Evolutionary conservation across 2,329 filamentous ascomycete species (phyloP), one percentile per base, ranked within the genome.

Genomic region (Ascochyta koolunga): DNA sequence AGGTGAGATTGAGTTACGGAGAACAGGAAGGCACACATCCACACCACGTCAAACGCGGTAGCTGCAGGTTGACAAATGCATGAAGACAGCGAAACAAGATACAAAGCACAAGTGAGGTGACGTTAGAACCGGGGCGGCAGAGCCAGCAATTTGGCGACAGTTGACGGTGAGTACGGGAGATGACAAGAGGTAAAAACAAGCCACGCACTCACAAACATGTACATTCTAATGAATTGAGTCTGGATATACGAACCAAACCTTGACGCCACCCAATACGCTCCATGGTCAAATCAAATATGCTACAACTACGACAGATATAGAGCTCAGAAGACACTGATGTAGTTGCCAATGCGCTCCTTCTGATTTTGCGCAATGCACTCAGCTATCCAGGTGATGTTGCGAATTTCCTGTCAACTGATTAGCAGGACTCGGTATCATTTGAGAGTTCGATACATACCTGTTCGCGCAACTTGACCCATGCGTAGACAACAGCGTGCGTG

Each of bases 281-380:
- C 56, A 62, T 65, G 60, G 53, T 58, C 52, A 59, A 62, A 65
- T 57, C 59, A 57, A 60, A 68, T 58, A 67, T 66, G 59, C 60
- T 60, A 64, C 62, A 61, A 56, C 51, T 64, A 62, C 60, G 36
- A 65, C 35, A 58, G 35, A 56, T 44, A 52, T 56, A 39, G 21
- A 53, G 51, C 56, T 65, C 58, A 71, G 51, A 99, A 96, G 59
- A 98, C 95, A 78, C 92, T 96, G 76, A 99, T 99, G 78, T 96
- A 99, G 79, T 98, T 99, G 67, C 91, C 90, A 75, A 99, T 98
- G 73, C 95, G 87, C 78, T 99, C 95, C 82, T 99, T 99, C 79
- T 99, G 95, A 81, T 96, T 97, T 79, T 99, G 95, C 50, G 95
- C 95, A 84, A 99, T 99, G 80, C 95, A 99, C 78, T 99, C 95